Conservation (phyloP, 2,329 filamentous ascomycete species). For the Botrytis pseudocinerea region DNA sequence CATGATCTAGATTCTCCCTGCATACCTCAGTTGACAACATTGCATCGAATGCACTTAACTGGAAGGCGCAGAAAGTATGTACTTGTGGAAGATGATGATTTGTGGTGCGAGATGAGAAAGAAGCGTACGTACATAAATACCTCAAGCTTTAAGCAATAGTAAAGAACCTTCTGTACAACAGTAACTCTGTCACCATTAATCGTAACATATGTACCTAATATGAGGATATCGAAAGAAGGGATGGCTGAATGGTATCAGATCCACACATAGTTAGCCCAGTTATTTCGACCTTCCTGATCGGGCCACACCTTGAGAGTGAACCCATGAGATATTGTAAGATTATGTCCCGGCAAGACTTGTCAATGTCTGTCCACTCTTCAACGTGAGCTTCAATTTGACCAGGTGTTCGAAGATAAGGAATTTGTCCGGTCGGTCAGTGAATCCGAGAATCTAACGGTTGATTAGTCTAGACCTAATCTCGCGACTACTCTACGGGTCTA, state of each 20-base stretch:
- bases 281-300: slow-evolving; percentile 9
- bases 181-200: neutral
- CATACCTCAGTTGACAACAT: neutral
- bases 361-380: slow-evolving; percentile 7
- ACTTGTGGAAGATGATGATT: neutral
- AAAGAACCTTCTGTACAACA: neutral
- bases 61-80: neutral
- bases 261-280: too few relatives aligned
- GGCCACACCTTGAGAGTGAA: neutral
- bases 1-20: slow-evolving; percentile 3
- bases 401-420: slow-evolving; percentile 9
- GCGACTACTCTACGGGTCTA: neutral
- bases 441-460: neutral
- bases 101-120: neutral
- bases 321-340: neutral
- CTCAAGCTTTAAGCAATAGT: neutral
- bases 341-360: neutral
- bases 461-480: neutral
- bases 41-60: neutral
- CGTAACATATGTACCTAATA: neutral
- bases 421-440: neutral
- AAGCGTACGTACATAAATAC: neutral
- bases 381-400: neutral
- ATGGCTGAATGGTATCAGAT: neutral
- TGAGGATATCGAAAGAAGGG: neutral